Evolutionary conservation across 768 basidiomycete genomes (phyloP), one percentile per base, ranked within the genome.

Genomic region (Omphalotus guepiniiformis): DNA sequence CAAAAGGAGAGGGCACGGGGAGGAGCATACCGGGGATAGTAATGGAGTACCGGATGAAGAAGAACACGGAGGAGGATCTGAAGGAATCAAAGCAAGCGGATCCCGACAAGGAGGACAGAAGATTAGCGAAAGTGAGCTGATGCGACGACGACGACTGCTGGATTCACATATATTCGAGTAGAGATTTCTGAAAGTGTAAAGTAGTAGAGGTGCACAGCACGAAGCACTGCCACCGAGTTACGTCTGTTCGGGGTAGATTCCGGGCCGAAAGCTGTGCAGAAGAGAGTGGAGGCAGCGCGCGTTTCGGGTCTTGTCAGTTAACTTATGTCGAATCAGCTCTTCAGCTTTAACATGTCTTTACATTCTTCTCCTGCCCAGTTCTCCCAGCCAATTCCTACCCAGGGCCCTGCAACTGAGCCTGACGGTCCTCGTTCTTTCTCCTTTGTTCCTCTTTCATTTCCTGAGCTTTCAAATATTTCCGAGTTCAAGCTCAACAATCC

Each of bases 61-160:
- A 26, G 37, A 30, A 18, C 13, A 37, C 21, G 48, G 12, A 18
- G 42, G 36, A 26, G 21, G 21, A 35, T 16, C 47, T 22, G 48
- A 42, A 32, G 40, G 28, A 3, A 27, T 18, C 12, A 52, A 42
- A 29, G 37, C 58, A 50, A 51, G 52, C 65, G 64, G 66, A 53
- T 56, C 63, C 27, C 63, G 79, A 55, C 55, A 74, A 65, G 66
- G 75, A 12, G 83, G 85, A 15, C 80, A 83, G 53, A 82, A 80
- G 34, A 89, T 88, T 48, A 75, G 78, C n/a, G 88, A 91, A 64
- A 76, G 71, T 16, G 88, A 89, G 63, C 63, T 92, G 61, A 84
- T 93, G 74, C 69, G 83, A 56, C 74, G 92, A 55, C 77, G 87
- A 43, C 78, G 91, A 57, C 61, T 93, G 61, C 69, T 93, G 44